A percentile compares a stretch with the other conserved stretches of the same genome.
These are phyloP conservation scores for Mycena haematopus DNA, from an alignment of 768 basidiomycete genomes.

Conservation along the genomic window DNA sequence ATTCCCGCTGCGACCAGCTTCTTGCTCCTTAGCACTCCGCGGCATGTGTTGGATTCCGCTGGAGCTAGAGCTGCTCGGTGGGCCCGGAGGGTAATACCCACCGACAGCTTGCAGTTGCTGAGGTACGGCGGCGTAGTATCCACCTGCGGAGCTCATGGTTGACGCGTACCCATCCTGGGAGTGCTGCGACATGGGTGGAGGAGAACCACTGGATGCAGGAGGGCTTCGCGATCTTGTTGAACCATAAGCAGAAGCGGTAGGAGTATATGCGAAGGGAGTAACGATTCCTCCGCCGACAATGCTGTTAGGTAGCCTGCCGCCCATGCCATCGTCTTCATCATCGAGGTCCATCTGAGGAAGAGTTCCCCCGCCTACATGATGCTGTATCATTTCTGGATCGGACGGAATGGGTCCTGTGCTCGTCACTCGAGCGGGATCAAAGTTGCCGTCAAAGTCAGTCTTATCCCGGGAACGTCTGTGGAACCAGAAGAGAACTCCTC, in stretches of 20 bases:
- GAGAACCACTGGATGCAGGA: slow-evolving; percentile 25
- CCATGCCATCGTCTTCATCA: slow-evolving; percentile 29
- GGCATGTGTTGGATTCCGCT: slow-evolving; percentile 23
- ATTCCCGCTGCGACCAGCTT: slow-evolving; percentile 19
- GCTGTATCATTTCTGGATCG: slow-evolving; percentile 23
- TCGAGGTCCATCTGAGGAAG: slow-evolving; percentile 25
- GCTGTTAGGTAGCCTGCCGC: slow-evolving; percentile 23
- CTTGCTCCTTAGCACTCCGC: slow-evolving; percentile 30
- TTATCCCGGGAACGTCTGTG: slow-evolving; percentile 20
- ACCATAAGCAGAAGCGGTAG: slow-evolving; percentile 15
- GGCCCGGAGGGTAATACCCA: slow-evolving; percentile 25
- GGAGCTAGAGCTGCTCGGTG: slow-evolving; percentile 27
- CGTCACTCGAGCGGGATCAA: slow-evolving; percentile 29
- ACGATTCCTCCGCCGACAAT: slow-evolving; percentile 22
- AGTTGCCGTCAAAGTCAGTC: slow-evolving; percentile 26
- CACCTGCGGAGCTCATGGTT: slow-evolving; percentile 27
- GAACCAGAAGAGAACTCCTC: slow-evolving; percentile 17
- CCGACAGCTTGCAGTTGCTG: slow-evolving; percentile 28
- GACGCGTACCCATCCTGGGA: slow-evolving; percentile 25
- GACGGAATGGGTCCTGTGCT: slow-evolving; percentile 12
- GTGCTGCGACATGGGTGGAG: slow-evolving; percentile 30
- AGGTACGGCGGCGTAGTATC: slow-evolving; percentile 28
- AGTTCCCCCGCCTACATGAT: slow-evolving; percentile 24
- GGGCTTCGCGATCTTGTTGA: slow-evolving; percentile 28
- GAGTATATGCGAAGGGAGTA: slow-evolving; percentile 26